Evolutionary conservation across 202 grass and related monocot species (phyloP), one percentile per base, ranked within the genome.

Genomic region (Panicum virgatum): DNA sequence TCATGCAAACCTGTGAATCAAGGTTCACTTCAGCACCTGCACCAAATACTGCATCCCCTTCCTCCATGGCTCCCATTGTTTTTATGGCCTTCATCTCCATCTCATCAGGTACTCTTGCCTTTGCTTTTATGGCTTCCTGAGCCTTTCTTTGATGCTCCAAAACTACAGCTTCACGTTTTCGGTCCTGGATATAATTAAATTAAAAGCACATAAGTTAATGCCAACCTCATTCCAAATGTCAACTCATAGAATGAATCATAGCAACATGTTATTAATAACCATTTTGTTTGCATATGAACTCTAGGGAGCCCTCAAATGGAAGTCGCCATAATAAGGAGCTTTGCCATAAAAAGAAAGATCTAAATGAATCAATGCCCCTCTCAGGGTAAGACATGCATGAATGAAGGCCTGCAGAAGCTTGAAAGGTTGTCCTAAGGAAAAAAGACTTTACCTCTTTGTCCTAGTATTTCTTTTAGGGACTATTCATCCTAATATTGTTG

Each of bases 81-180:
- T 92, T 98, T 91, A 98, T 92, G 76, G 91, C 92, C 77, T 99
- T 98, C 68, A 89, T 46, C 80, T 98, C 96, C 92, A 98, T 78
- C 51, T 93, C 92, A 72, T 93, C 87, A 52, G 92, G 93, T 81
- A 78, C 71, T 43, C 65, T 90, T 71, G 63, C 47, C 77, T 96
- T 99, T 22, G 60, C 82, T 79, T 78, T 46, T 56, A 96, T 91
- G 62, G 89, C 89, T 69, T 93, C 89, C 75, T 92, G 88, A 77
- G 90, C 90, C 86, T 87, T 93, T 72, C 74, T 98, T 74, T 93
- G 92, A 75, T 96, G 96, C 85, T 93, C 96, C 25, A 90, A 77
- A 83, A 90, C 85, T 78, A 96, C 93, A 86, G 64, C 93, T 78
- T 96, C 93, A 72, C 92, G 89, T 84, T 93, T 90, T 73, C 92